A percentile compares a stretch with the other conserved stretches of the same genome.
These are phyloP conservation scores for Glomus cerebriforme DNA, from an alignment of 192 early-diverging fungal species.

Conservation along the genomic window DNA sequence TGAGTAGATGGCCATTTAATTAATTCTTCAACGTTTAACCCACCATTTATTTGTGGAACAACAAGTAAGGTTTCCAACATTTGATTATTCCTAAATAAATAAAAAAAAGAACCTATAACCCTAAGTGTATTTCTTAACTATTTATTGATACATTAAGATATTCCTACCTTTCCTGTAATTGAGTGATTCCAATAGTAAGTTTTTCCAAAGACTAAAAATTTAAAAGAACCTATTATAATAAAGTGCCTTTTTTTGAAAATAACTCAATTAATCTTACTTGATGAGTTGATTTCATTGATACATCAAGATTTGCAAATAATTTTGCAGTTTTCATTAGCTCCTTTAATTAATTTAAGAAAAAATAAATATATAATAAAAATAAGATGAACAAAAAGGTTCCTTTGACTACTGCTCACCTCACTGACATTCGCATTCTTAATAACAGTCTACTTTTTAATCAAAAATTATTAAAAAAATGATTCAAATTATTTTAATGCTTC, in stretches of 20 bases:
- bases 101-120: background rate
- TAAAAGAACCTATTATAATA: background rate
- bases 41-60: conserved; percentile 14
- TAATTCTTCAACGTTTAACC: conserved; percentile 10
- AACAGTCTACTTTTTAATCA: background rate
- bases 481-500: no score
- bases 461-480: background rate
- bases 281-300: conserved; percentile 21
- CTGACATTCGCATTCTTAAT: conserved; percentile 10
- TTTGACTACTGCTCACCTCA: conserved; percentile 8
- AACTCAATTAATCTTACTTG: background rate
- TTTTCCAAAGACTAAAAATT: conserved; percentile 14
- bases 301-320: conserved; percentile 19
- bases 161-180: background rate
- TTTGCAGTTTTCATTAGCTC: conserved; percentile 18
- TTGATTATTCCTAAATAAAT: conserved; percentile 2
- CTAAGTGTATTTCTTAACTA: background rate
- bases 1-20: background rate
- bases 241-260: no score
- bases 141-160: background rate
- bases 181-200: background rate
- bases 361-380: background rate
- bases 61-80: conserved; percentile 12
- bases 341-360: background rate
- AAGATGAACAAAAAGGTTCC: background rate